phyloP scores from a whole-genome alignment of 345 rosid genomes.

The Acer campestre region DNA sequence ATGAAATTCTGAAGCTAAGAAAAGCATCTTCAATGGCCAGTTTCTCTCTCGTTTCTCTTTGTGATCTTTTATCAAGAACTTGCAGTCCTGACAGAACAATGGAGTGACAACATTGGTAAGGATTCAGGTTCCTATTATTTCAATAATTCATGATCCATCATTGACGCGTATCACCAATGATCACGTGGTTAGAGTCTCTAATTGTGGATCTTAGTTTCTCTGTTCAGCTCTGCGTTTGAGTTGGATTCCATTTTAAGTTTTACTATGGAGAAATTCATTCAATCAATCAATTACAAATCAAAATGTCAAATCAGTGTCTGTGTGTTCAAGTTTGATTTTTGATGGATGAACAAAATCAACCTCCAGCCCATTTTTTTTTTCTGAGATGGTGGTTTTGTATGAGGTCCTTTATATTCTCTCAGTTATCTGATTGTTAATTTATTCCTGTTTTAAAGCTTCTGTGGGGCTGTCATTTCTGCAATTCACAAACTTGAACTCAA shows the following conservation, averaged over 20 bases:
- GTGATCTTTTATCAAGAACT: no score
- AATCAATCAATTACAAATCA: not conserved
- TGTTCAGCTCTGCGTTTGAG: conserved; percentile 10
- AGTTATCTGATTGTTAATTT: not conserved
- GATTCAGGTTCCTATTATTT: conserved; percentile 92
- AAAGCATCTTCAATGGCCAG: no score
- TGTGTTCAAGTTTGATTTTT: conserved; percentile 9
- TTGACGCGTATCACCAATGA: conserved; percentile 65
- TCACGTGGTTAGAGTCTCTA: conserved; percentile 59
- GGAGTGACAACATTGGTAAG: conserved; percentile 32
- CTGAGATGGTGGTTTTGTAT: no score
- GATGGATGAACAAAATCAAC: no score
- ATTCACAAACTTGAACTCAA: no score
- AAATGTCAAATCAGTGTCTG: conserved; percentile 5
- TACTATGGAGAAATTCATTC: not conserved
- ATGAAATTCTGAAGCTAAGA: no score
- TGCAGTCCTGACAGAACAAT: no score
- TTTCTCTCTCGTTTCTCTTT: no score
- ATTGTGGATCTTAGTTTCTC: not conserved
- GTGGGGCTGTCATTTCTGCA: conserved; percentile 28
- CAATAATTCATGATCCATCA: conserved; percentile 68
- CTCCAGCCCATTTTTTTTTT: no score
- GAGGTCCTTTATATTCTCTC: no score
- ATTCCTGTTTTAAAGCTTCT: conserved; percentile 92
- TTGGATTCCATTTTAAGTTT: conserved; percentile 16